phyloP scores from a whole-genome alignment of 495 filamentous ascomycete species.

The Usnea hakonensis region DNA sequence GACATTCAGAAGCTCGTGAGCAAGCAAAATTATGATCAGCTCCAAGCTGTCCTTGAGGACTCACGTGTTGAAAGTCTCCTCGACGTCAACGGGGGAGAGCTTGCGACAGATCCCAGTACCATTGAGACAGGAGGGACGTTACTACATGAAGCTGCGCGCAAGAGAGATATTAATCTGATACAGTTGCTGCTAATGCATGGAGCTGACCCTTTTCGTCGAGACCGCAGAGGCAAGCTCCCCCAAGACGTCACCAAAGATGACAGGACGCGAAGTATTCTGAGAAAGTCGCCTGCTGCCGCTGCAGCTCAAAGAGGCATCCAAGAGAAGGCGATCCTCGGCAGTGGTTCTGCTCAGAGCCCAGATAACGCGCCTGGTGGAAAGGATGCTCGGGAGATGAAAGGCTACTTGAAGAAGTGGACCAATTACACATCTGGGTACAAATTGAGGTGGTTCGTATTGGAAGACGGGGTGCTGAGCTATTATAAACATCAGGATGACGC shows the following conservation, averaged over 20 bases:
- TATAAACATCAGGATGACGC: conserved; percentile 98
- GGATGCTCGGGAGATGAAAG: conserved; percentile 92
- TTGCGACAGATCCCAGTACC: conserved; percentile 72
- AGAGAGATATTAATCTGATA: conserved; percentile 74
- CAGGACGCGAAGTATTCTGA: conserved; percentile 72
- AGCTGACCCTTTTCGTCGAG: conserved; percentile 92
- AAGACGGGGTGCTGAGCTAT: conserved; percentile 95
- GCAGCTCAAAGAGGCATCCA: conserved; percentile 93
- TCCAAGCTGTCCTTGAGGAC: conserved; percentile 76
- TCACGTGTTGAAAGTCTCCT: conserved; percentile 73
- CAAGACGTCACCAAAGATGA: conserved; percentile 98
- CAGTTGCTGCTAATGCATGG: conserved; percentile 87
- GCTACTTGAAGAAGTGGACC: conserved; percentile 98
- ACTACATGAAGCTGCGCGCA: conserved; percentile 86
- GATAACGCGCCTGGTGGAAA: conserved; percentile 65
- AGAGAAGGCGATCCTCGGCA: conserved; percentile 89
- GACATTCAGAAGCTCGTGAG: conserved; percentile 71
- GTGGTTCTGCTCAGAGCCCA: conserved; percentile 50
- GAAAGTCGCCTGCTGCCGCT: conserved; percentile 87
- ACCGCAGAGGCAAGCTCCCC: conserved; percentile 89
- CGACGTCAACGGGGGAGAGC: conserved; percentile 83
- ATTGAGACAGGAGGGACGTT: conserved; percentile 75
- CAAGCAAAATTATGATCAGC: conserved; percentile 60
- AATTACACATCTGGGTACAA: conserved; percentile 97
- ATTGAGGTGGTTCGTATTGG: conserved; percentile 93